Evolutionary conservation across 257 asterid genomes (phyloP).

Genomic region (Gynochthodes officinalis): DNA sequence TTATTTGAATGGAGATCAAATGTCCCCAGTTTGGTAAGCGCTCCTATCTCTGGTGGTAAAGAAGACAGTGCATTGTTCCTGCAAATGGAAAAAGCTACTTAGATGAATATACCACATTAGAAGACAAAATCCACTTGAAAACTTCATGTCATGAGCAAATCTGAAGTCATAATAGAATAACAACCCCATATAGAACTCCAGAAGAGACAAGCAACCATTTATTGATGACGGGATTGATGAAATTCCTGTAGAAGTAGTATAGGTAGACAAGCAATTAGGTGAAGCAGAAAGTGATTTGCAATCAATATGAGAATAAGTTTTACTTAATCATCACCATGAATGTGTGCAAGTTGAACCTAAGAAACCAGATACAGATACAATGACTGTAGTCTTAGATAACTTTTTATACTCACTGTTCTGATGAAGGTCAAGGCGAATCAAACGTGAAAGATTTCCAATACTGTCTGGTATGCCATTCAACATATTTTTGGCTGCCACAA

Average conservation of each 20-base stretch:
- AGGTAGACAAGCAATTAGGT: conserved; percentile 14
- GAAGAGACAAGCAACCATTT: conserved; percentile 72
- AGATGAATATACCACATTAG: not conserved
- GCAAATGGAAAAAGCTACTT: conserved; percentile 17
- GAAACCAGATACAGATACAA: not conserved
- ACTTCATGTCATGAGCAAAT: conserved; percentile 1
- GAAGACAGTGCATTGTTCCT: conserved; percentile 71
- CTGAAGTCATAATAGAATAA: not conserved
- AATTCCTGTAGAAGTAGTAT: conserved; percentile 58
- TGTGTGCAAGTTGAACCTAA: conserved; percentile 9
- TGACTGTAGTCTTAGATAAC: conserved; percentile 8
- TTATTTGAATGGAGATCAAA: conserved; percentile 95
- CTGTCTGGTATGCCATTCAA: conserved; percentile 70
- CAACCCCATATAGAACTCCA: conserved; percentile 91
- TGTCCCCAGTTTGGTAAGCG: conserved; percentile 72
- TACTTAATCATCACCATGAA: not conserved
- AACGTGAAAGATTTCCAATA: conserved; percentile 72
- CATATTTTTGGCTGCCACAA: conserved; percentile 64
- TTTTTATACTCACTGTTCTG: conserved; percentile 72
- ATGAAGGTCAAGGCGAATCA: conserved; percentile 86
- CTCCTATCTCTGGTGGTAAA: conserved; percentile 80
- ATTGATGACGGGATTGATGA: conserved; percentile 81
- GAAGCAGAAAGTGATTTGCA: conserved; percentile 1
- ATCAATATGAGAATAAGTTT: not conserved
- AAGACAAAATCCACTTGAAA: too few relatives aligned